Conservation (phyloP, 2,329 filamentous ascomycete species). For the Chaetomiaceae sp. region DNA sequence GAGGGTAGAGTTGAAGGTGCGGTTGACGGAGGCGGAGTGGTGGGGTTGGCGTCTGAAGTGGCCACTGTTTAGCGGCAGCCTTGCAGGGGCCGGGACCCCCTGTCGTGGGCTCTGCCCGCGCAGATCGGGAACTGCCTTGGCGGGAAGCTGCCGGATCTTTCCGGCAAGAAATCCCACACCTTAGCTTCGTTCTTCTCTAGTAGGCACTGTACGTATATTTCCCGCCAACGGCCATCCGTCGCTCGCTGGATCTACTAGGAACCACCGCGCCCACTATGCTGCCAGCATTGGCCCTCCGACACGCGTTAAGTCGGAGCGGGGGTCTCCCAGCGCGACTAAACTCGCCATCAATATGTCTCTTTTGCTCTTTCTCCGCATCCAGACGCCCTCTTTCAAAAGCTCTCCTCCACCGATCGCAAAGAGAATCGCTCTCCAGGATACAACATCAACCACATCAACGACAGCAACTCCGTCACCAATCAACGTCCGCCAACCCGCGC, state of each 20-base stretch:
- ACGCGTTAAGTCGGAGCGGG: constrained; percentile 23
- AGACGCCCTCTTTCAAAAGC: constrained; percentile 8
- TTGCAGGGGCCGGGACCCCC: background rate
- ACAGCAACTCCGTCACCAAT: constrained; percentile 21
- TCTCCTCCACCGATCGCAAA: constrained; percentile 7
- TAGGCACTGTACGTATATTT: no score
- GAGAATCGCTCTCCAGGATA: background rate
- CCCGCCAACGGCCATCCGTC: no score
- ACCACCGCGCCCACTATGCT: constrained; percentile 28
- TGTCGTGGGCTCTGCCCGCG: constrained; percentile 11
- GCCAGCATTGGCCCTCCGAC: constrained; percentile 30
- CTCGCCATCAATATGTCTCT: constrained; percentile 29
- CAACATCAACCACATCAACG: constrained; percentile 11
- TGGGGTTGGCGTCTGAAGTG: constrained; percentile 8
- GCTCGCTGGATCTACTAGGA: no score
- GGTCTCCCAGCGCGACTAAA: constrained; percentile 3
- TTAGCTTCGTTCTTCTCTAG: background rate
- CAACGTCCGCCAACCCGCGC: constrained; percentile 35
- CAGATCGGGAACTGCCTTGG: background rate
- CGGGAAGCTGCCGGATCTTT: constrained; percentile 15
- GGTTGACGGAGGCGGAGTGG: background rate
- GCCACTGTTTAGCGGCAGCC: background rate
- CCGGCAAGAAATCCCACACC: constrained; percentile 13
- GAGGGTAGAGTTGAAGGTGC: no score
- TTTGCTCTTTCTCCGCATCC: constrained; percentile 30